Conservation (phyloP, 768 basidiomycete genomes). For the Symmetrospora coprosmae region DNA sequence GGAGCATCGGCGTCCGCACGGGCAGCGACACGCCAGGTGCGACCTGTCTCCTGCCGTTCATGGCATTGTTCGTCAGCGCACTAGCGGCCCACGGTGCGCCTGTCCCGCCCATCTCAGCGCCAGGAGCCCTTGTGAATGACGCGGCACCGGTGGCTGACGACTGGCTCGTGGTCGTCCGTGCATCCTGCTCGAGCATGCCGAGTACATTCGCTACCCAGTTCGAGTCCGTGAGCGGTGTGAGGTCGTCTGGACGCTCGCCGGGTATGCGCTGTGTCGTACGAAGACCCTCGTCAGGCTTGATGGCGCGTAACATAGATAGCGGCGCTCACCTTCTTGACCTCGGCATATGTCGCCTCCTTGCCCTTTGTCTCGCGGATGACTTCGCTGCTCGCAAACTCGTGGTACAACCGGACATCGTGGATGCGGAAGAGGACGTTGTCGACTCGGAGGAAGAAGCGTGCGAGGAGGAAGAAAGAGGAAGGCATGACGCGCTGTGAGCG, state of each 20-base stretch:
- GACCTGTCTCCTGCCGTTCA: too few relatives aligned
- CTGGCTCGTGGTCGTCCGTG: too few relatives aligned
- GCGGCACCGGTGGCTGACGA: too few relatives aligned
- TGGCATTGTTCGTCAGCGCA: too few relatives aligned
- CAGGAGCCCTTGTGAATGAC: too few relatives aligned
- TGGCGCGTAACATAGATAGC: neutral
- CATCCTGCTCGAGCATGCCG: slow-evolving; percentile 39
- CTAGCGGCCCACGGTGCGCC: too few relatives aligned
- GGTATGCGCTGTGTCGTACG: slow-evolving; percentile 23
- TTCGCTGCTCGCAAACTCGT: slow-evolving; percentile 52
- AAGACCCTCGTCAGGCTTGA: too few relatives aligned
- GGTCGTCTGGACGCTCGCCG: slow-evolving; percentile 45
- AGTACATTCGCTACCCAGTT: slow-evolving; percentile 57
- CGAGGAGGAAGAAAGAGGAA: slow-evolving; percentile 75
- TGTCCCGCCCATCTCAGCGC: too few relatives aligned
- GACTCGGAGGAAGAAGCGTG: slow-evolving; percentile 81
- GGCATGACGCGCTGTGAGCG: slow-evolving; percentile 91
- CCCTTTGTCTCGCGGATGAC: slow-evolving; percentile 70
- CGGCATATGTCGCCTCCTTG: slow-evolving; percentile 78
- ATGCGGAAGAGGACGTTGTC: slow-evolving; percentile 86
- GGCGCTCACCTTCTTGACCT: slow-evolving; percentile 45
- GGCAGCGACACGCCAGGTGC: too few relatives aligned
- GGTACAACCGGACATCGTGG: slow-evolving; percentile 77
- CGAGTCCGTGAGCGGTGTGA: slow-evolving; percentile 74
- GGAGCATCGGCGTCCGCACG: neutral